Conservation (phyloP, 2,329 filamentous ascomycete genomes). For the Cordyceps cateniannulata region DNA sequence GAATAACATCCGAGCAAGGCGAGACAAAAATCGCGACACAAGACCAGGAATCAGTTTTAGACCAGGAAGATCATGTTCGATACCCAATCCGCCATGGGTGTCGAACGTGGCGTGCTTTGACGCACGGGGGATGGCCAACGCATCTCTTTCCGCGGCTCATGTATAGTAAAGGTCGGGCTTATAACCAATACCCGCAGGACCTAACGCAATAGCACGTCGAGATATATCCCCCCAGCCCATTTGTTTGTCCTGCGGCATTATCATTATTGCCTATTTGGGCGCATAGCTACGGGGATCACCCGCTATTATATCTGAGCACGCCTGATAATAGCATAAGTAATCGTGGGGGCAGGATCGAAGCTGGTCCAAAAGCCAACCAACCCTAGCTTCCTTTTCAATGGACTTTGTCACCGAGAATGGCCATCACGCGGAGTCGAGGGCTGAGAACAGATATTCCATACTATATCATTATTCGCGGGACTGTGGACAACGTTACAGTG, state of each 20-base stretch:
- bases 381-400: neutral
- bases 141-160: neutral
- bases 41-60: neutral
- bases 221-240: neutral
- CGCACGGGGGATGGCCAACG: neutral
- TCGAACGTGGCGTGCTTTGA: neutral
- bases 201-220: neutral
- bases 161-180: neutral
- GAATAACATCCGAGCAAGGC: slow-evolving; percentile 31
- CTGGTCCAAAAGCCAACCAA: neutral
- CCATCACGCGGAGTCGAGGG: too few relatives aligned
- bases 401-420: too few relatives aligned
- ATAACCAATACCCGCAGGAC: neutral
- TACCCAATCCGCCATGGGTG: too few relatives aligned
- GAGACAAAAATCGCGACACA: neutral
- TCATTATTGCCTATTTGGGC: neutral
- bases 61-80: neutral
- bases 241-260: neutral
- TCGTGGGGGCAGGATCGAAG: neutral
- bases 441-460: too few relatives aligned
- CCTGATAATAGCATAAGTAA: neutral
- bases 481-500: too few relatives aligned
- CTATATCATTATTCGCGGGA: too few relatives aligned
- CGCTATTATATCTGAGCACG: neutral
- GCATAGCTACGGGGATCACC: neutral